Conservation (phyloP, 345 rosid genomes). For the Aquilaria yunnanensis region DNA sequence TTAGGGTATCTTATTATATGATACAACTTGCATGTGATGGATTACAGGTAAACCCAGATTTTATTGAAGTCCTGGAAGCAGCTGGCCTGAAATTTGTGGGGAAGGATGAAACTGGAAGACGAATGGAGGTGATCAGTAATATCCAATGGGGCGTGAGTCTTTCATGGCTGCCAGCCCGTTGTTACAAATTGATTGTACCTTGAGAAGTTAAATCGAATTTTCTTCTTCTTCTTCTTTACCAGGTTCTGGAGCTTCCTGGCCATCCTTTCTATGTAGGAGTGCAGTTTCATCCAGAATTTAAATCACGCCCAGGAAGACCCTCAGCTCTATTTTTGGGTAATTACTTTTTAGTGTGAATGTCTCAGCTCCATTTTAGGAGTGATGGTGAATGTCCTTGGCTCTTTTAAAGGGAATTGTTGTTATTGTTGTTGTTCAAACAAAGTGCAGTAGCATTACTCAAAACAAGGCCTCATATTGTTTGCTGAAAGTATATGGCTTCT, state of each 20-base stretch:
- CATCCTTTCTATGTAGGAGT: slow-evolving; percentile 81
- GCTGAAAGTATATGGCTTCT: too few relatives aligned
- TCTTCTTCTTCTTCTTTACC: slow-evolving; percentile 7
- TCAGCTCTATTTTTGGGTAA: slow-evolving; percentile 86
- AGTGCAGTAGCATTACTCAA: too few relatives aligned
- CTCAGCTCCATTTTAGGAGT: too few relatives aligned
- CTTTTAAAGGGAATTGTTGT: too few relatives aligned
- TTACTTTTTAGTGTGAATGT: slow-evolving; percentile 2
- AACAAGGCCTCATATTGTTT: too few relatives aligned
- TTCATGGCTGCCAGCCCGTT: background rate
- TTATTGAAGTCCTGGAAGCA: slow-evolving; percentile 60
- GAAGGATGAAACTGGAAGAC: slow-evolving; percentile 79
- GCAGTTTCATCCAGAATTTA: slow-evolving; percentile 96
- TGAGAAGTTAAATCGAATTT: background rate
- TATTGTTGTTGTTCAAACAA: too few relatives aligned
- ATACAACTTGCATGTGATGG: background rate
- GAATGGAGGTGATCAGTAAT: slow-evolving; percentile 61
- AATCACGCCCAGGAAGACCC: slow-evolving; percentile 86
- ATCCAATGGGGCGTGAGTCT: background rate
- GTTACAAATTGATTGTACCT: background rate
- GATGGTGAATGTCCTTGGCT: too few relatives aligned
- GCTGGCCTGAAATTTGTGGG: slow-evolving; percentile 91
- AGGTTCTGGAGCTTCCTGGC: slow-evolving; percentile 64
- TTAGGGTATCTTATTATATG: background rate
- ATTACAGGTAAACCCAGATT: slow-evolving; percentile 78